A percentile compares a stretch with the other conserved stretches of the same genome.
phyloP scores from a whole-genome alignment of 2,329 filamentous ascomycete genomes.

The Stachybotrys chlorohalonatus region DNA sequence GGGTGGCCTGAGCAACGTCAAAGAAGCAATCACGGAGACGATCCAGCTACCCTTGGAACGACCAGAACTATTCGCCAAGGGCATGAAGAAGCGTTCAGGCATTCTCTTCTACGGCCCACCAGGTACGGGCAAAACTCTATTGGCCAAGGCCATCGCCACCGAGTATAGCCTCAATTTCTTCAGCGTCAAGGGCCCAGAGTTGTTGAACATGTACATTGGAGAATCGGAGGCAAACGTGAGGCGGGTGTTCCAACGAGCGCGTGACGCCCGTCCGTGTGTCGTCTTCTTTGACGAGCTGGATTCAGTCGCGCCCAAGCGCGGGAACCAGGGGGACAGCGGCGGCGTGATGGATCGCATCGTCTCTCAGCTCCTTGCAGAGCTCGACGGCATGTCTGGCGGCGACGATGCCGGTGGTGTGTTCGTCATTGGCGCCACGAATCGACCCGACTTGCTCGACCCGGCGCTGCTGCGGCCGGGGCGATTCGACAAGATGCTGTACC shows the following conservation, averaged over 20 bases:
- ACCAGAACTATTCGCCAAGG: slow-evolving; percentile 90
- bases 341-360: slow-evolving; percentile 99
- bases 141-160: slow-evolving; percentile 87
- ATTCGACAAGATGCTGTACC: slow-evolving; percentile 97
- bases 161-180: slow-evolving; percentile 95
- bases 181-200: slow-evolving; percentile 82
- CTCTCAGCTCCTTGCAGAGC: slow-evolving; percentile 83
- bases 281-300: slow-evolving; percentile 94
- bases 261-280: slow-evolving; percentile 78
- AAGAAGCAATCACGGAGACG: slow-evolving; percentile 93
- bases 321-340: slow-evolving; percentile 93
- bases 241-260: slow-evolving; percentile 76
- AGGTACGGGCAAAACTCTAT: slow-evolving; percentile 84
- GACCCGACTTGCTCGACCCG: slow-evolving; percentile 85
- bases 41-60: slow-evolving; percentile 88
- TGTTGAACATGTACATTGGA: slow-evolving; percentile 95
- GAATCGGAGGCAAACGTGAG: slow-evolving; percentile 90
- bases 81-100: slow-evolving; percentile 94
- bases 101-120: slow-evolving; percentile 89
- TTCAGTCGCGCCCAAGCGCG: slow-evolving; percentile 89
- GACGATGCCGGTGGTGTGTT: slow-evolving; percentile 84
- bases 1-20: slow-evolving; percentile 85
- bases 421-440: slow-evolving; percentile 92
- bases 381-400: slow-evolving; percentile 95
- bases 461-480: slow-evolving; percentile 81